Base-by-base conservation (phyloP, 2,329 filamentous ascomycete species). In the Tolypocladium paradoxum region DNA sequence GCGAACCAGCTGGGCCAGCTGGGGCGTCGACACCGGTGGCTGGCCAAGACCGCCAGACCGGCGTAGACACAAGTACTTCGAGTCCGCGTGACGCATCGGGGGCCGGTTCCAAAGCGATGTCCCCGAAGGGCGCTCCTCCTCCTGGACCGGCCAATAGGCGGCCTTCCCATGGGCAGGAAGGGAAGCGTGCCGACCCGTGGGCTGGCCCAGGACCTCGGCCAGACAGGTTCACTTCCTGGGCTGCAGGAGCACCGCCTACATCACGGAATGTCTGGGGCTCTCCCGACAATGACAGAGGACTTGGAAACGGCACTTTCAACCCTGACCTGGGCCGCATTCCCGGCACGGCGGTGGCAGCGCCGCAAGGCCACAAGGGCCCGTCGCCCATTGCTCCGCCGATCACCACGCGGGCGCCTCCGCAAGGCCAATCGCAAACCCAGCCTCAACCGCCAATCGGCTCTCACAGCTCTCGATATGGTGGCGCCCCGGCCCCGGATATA, bases 231-330 rank as follows among this genome's bases (percentile, higher is more conserved):
- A 65, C 74, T 12, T 68, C 75, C 1, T 84, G 82, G 81, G 70
- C 70, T 31, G 62, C 70, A 31, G 64, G 65, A 22, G 64, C 70
- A 37, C 76, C 76, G 48, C 70, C 73, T 46, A 57, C 72, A 12
- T 66, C 74, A 14, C 74, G 78, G 48, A 88, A 85, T 63, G 84
- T 90, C 20, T 91, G 87, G 87, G 87, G 83, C 20, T 82, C 85
- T 45, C 84, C 83, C n/a, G 81, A 82, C 52, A 84, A 80, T 60
- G 83, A 88, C 58, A 78, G 83, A 52, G 83, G 81, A 12, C 81
- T 91, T 22, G 87, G 87, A 4, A 91, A 91, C 65, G 87, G 87
- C 45, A 89, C 86, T 0, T 91, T 91, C 62, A 82, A 79, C 53
- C 76, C 81, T 14, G 81, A 83, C 58, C 74, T 85, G 50, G 76